Base-by-base conservation (phyloP, 805 yeast species). In the Yarrowia divulgata region DNA sequence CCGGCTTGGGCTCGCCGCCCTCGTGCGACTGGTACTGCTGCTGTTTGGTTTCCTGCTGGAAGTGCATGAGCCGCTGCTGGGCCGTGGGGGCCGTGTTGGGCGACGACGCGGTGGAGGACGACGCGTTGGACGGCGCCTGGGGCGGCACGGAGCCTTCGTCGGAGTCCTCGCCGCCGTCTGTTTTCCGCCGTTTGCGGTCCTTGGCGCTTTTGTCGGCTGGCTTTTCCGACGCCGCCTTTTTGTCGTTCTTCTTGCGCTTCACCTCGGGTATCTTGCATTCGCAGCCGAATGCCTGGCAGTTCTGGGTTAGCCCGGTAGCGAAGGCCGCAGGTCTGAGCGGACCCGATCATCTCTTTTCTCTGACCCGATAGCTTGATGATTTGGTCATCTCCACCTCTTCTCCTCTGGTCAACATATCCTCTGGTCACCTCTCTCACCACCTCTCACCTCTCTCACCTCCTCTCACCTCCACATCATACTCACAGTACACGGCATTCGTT, bases 401-500 rank as follows among this genome's bases (percentile, higher is more conserved):
- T n/a, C n/a, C n/a, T n/a, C n/a, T n/a, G n/a, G n/a, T n/a, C 37
- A 34, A 34, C 37, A 34, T 34, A 3, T 7, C 37, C 29, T 23
- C 29, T 23, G 29, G 8, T 1, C 3, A 34, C 10, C 2, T 34
- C 37, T 9, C 8, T 34, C 37, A 9, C 10, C 37, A 34, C 10
- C 37, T 9, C 37, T 34, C 35, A 34, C 8, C 35, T 6, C 35
- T 8, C 35, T 34, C 35, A 34, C 8, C 35, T 6, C 35, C 35
- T n/a, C 12, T 12, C n/a, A n/a, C 8, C 43, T 2, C 13, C 23
- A 12, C n/a, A 2, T 34, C 29, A 57, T 57, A 74, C 78, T 39
- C 71, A 76, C 78, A 29, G 93, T 84, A 74, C 90, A 87, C 0
- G 90, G 90, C 74, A 81, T 81, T 68, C 80, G 84, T 42, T 77